Conservation (phyloP, 2,329 filamentous ascomycete species). For the Trichoderma citrinoviride region DNA sequence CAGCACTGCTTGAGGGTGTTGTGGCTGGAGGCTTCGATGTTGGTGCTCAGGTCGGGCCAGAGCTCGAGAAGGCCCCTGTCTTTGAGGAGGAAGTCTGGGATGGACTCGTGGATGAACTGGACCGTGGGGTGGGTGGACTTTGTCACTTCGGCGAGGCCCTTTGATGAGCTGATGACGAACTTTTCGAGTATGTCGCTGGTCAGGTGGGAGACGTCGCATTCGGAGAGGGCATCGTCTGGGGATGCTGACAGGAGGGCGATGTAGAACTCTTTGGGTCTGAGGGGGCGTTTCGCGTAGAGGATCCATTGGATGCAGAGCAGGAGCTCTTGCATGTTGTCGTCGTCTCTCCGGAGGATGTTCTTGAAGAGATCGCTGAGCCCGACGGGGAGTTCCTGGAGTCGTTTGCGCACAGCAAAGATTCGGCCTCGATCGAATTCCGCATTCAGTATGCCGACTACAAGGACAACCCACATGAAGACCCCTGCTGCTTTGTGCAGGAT, state of each 20-base stretch:
- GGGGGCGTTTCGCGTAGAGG: slow-evolving; percentile 45
- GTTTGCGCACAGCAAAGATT: slow-evolving; percentile 25
- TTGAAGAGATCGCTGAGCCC: slow-evolving; percentile 49
- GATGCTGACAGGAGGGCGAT: slow-evolving; percentile 22
- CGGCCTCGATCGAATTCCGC: slow-evolving; percentile 32
- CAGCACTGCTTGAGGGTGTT: slow-evolving; percentile 11
- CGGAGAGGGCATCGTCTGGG: too few relatives aligned
- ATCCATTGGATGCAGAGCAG: slow-evolving; percentile 51
- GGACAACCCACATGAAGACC: slow-evolving; percentile 45
- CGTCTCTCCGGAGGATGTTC: slow-evolving; percentile 50
- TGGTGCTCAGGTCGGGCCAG: not conserved
- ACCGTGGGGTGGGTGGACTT: slow-evolving; percentile 28
- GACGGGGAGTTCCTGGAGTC: slow-evolving; percentile 37
- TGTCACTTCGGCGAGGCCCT: slow-evolving; percentile 45
- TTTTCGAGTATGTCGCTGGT: slow-evolving; percentile 7
- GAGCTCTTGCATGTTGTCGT: slow-evolving; percentile 39
- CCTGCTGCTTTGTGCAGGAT: slow-evolving; percentile 40
- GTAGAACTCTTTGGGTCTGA: slow-evolving; percentile 46
- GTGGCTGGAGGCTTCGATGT: not conserved
- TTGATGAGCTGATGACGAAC: slow-evolving; percentile 42
- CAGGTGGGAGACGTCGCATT: too few relatives aligned
- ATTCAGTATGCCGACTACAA: slow-evolving; percentile 42
- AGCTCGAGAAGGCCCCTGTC: slow-evolving; percentile 31
- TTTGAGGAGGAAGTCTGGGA: slow-evolving; percentile 45
- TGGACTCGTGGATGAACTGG: slow-evolving; percentile 48